Evolutionary conservation across 2,329 filamentous ascomycete genomes (phyloP).

Genomic region (Helotiales sp.): DNA sequence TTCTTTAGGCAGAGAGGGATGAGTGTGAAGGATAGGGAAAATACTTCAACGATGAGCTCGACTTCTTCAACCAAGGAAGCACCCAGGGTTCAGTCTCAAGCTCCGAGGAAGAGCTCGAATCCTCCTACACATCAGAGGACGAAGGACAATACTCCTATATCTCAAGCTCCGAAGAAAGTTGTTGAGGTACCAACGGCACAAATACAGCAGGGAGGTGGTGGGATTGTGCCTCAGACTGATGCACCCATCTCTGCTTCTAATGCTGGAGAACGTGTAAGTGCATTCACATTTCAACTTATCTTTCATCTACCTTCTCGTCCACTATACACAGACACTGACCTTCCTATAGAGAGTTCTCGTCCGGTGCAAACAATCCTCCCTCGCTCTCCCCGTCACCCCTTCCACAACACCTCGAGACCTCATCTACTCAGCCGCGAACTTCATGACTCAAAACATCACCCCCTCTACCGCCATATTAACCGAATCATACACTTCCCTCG

Average conservation of each 20-base stretch:
- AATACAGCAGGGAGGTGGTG: slow-evolving; percentile 32
- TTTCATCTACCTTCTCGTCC: background rate
- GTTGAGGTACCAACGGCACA: slow-evolving; percentile 6
- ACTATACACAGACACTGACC: slow-evolving; percentile 30
- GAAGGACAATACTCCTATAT: slow-evolving; percentile 6
- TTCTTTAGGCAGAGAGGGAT: slow-evolving; percentile 29
- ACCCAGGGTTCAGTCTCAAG: slow-evolving; percentile 3
- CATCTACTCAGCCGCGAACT: slow-evolving; percentile 64
- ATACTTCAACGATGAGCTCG: slow-evolving; percentile 1
- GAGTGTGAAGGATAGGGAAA: slow-evolving; percentile 14
- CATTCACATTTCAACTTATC: no score
- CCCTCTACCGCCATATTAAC: slow-evolving; percentile 68
- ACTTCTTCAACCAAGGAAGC: slow-evolving; percentile 14
- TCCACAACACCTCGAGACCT: slow-evolving; percentile 76
- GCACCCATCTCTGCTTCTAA: slow-evolving; percentile 81
- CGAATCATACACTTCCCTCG: slow-evolving; percentile 74
- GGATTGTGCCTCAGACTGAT: slow-evolving; percentile 58
- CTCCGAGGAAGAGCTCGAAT: background rate
- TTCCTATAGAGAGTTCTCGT: slow-evolving; percentile 63
- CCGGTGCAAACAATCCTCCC: slow-evolving; percentile 67
- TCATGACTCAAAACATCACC: slow-evolving; percentile 64
- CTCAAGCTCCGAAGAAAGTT: background rate
- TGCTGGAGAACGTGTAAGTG: slow-evolving; percentile 70
- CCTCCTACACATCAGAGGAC: slow-evolving; percentile 14
- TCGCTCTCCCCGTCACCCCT: slow-evolving; percentile 70